Evolutionary conservation across 179 eudicot genomes (phyloP).

Genomic region (Sideroxylon spinosum): DNA sequence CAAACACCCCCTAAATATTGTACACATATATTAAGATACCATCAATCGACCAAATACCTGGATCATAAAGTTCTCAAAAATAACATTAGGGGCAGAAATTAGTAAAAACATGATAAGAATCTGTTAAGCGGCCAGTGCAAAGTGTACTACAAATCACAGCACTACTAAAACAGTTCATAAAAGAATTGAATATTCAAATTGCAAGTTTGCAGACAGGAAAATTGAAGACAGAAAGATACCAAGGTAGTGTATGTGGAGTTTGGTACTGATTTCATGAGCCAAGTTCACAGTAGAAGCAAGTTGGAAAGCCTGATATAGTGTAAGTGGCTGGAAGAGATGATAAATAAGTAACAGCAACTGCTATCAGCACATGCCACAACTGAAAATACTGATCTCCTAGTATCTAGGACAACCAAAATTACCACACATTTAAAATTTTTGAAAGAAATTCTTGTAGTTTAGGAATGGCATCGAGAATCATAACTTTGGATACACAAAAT

Average conservation of each 20-base stretch:
- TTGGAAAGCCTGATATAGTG: conserved; percentile 55
- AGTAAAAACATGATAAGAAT: background rate
- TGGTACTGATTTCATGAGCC: conserved; percentile 26
- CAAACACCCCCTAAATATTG: too few species aligned
- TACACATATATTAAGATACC: too few species aligned
- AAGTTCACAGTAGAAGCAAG: conserved; percentile 40
- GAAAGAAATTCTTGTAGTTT: too few species aligned
- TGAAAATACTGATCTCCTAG: background rate
- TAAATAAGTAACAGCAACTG: background rate
- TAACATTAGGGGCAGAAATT: background rate
- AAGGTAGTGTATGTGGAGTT: conserved; percentile 67
- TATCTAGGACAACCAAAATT: too few species aligned
- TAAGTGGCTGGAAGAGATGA: conserved; percentile 63
- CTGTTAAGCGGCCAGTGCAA: background rate
- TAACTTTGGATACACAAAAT: too few species aligned
- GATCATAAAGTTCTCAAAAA: background rate
- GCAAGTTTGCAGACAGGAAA: background rate
- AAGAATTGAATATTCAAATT: background rate
- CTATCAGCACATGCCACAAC: background rate
- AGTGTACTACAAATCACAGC: background rate
- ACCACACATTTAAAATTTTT: too few species aligned
- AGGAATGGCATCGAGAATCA: too few species aligned
- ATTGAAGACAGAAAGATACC: conserved; percentile 38
- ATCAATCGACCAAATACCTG: background rate
- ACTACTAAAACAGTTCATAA: background rate